Conservation (phyloP, 2,329 filamentous ascomycete species). For the Rhexocercosporidium sp. region DNA sequence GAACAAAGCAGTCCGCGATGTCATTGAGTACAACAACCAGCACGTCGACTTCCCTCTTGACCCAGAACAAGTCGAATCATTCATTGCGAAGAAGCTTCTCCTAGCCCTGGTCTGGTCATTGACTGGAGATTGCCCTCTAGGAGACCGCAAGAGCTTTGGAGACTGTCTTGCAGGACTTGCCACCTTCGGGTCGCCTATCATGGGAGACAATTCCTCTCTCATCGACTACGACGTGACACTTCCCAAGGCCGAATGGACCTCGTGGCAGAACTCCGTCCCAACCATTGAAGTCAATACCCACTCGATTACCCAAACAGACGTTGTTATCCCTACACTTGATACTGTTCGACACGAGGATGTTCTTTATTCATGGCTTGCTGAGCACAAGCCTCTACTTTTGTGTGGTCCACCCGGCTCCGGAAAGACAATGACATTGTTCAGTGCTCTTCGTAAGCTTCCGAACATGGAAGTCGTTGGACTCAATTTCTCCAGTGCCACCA, state of each 20-base stretch:
- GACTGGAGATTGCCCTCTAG: constrained; percentile 89
- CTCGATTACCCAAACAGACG: constrained; percentile 95
- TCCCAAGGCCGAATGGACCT: constrained; percentile 85
- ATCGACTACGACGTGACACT: constrained; percentile 95
- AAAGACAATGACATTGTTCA: constrained; percentile 99
- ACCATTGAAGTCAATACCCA: constrained; percentile 97
- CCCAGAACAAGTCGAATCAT: constrained; percentile 85
- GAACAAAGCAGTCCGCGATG: constrained; percentile 89
- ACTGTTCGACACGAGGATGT: constrained; percentile 98
- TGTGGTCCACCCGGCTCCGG: constrained; percentile 97
- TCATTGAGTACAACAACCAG: constrained; percentile 95
- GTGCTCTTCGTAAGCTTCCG: constrained; percentile 91
- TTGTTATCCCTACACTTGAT: constrained; percentile 96
- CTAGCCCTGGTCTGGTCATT: constrained; percentile 94
- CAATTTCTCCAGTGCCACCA: constrained; percentile 99
- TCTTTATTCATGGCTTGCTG: constrained; percentile 98
- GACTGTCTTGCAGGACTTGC: constrained; percentile 82
- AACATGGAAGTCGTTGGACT: constrained; percentile 99
- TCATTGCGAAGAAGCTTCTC: constrained; percentile 90
- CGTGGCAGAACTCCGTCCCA: constrained; percentile 95
- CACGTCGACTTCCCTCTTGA: constrained; percentile 94
- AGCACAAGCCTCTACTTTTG: constrained; percentile 95
- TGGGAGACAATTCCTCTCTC: constrained; percentile 80
- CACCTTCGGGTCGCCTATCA: constrained; percentile 81
- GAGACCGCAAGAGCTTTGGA: constrained; percentile 87